Conservation (phyloP, 805 yeast genomes). For the Ogataea salicorniae region DNA sequence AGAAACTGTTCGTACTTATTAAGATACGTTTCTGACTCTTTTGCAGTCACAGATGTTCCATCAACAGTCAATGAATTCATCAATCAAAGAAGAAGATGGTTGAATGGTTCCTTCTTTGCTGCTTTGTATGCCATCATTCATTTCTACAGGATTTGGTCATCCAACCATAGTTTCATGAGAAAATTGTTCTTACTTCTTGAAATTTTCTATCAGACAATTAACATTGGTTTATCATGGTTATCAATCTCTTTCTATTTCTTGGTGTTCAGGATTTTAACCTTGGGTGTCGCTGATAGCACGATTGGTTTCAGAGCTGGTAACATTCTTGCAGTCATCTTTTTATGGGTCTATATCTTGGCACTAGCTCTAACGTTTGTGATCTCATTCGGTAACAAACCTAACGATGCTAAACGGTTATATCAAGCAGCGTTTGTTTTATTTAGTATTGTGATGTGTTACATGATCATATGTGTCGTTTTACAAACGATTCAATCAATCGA, state of each 20-base stretch:
- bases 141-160: conserved; percentile 64
- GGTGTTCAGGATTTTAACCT: conserved; percentile 81
- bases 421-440: conserved; percentile 65
- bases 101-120: conserved; percentile 94
- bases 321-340: conserved; percentile 66
- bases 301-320: conserved; percentile 57
- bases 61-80: conserved; percentile 81
- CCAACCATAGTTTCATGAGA: conserved; percentile 66
- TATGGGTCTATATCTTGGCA: conserved; percentile 82
- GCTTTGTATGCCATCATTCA: conserved; percentile 81
- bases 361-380: conserved; percentile 77
- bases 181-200: conserved; percentile 71
- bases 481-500: conserved; percentile 56
- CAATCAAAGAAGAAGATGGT: conserved; percentile 92
- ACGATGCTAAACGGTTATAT: conserved; percentile 77
- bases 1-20: conserved; percentile 64
- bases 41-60: conserved; percentile 95
- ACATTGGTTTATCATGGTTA: conserved; percentile 82
- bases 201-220: conserved; percentile 68
- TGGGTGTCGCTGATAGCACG: conserved; percentile 53
- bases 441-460: conserved; percentile 79
- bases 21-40: conserved; percentile 78
- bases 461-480: conserved; percentile 72
- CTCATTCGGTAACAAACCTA: conserved; percentile 91
- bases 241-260: conserved; percentile 82